These are phyloP conservation scores for Hippophae rhamnoides DNA, from an alignment of 306 rosid genomes.

Conservation along the genomic window DNA sequence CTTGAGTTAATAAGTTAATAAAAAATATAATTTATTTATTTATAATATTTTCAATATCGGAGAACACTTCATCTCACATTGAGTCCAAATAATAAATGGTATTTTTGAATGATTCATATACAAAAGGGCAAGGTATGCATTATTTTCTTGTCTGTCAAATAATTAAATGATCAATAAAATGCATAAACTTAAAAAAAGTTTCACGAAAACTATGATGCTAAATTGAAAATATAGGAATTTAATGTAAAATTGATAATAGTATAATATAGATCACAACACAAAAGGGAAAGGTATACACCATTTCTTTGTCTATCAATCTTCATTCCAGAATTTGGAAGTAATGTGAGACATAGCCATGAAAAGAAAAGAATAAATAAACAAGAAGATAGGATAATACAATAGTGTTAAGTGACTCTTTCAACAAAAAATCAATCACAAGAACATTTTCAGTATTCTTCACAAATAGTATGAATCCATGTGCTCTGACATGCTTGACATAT, in stretches of 20 bases:
- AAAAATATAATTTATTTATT: no score
- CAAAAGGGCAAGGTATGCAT: no score
- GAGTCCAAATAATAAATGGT: no score
- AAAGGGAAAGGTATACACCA: constrained; percentile 45
- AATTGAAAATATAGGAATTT: neutral
- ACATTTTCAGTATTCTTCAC: constrained; percentile 87
- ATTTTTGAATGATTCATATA: no score
- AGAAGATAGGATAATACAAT: constrained; percentile 28
- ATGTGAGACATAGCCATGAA: constrained; percentile 21
- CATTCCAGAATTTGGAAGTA: constrained; percentile 22
- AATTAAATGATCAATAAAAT: constrained; percentile 1
- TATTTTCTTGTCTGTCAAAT: neutral
- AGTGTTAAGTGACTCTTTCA: constrained; percentile 6
- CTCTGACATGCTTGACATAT: constrained; percentile 59
- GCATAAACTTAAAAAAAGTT: neutral
- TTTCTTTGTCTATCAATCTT: constrained; percentile 79
- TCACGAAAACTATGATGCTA: neutral
- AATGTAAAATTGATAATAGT: neutral
- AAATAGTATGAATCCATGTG: constrained; percentile 90
- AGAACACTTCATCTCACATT: no score
- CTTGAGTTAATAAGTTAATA: no score
- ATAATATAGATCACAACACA: neutral
- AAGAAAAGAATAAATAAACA: constrained; percentile 15
- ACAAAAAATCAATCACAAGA: constrained; percentile 23
- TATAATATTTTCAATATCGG: no score